Base-by-base conservation (phyloP, 768 basidiomycete genomes). In the Mycena venus region DNA sequence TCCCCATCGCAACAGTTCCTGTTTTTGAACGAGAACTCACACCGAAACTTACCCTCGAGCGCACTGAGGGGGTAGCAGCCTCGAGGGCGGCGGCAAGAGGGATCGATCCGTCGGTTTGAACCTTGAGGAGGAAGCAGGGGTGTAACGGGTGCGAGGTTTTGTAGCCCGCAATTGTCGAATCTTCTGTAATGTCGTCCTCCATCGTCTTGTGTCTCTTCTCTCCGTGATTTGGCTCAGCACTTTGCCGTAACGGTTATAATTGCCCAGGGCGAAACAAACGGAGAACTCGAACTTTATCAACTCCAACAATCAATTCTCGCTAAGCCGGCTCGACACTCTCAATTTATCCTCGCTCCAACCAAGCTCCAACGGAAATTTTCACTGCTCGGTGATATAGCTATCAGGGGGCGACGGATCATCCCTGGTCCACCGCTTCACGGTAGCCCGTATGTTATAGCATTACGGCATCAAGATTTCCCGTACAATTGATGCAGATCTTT, bases 131-230 rank as follows among this genome's bases (percentile, higher is more conserved):
- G 85, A 99, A 97, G 82, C 96, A 90, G 11, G 97, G 96, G 75
- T 98, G 96, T 25, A 98, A 91, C 1, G 98, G 98, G 79, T 99
- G 98, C 0, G 98, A 97, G 49, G 97, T 96, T 86, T 97, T 96
- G 92, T 99, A 99, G 2, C 98, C 98, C 1, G 97, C 97, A 81
- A 99, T 68, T 21, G 77, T 79, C 19, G 62, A 76, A 49, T 74
- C 68, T 31, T 66, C 67, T 23, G 59, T 70, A 11, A 70, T 77
- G 21, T 55, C 69, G 53, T 75, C 78, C 25, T 78, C 75, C 49
- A 78, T 78, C 40, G 58, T 78, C n/a, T 55, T 68, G 79, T 78
- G 3, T 82, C 78, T 63, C 31, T 81, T 21, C 76, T 82, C 25
- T 78, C 77, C n/a, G 56, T 78, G 38, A 71, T 78, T 36, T 82